phyloP scores from a whole-genome alignment of 2,329 filamentous ascomycete species.

The Orbilia ellipsospora region DNA sequence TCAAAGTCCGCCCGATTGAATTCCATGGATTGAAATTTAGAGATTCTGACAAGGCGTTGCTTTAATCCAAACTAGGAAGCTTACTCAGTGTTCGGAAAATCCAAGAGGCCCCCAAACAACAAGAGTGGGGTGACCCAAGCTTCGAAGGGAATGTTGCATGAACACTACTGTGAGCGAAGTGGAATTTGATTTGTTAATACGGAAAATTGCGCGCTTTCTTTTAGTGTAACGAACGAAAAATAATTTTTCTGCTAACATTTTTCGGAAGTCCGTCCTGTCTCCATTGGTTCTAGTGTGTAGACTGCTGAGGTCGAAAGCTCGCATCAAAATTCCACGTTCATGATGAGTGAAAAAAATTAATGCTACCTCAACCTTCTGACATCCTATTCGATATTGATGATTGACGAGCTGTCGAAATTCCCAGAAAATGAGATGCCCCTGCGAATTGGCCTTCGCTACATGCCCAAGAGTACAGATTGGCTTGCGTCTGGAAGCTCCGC shows the following conservation, averaged over 20 bases:
- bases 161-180: too few species aligned
- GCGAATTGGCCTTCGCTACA: constrained; percentile 23
- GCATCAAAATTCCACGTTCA: constrained; percentile 26
- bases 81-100: constrained; percentile 33
- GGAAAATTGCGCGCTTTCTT: neutral
- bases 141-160: too few species aligned
- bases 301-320: neutral
- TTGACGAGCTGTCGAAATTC: constrained; percentile 32
- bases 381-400: constrained; percentile 9
- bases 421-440: constrained; percentile 27
- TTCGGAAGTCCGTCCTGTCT: constrained; percentile 41
- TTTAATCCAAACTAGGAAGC: constrained; percentile 50
- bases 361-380: constrained; percentile 10
- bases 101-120: constrained; percentile 20
- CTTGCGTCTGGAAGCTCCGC: constrained; percentile 42
- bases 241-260: neutral
- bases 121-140: constrained; percentile 39
- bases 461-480: constrained; percentile 42
- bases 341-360: too few species aligned
- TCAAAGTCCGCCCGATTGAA: constrained; percentile 31
- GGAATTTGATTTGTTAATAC: constrained; percentile 5
- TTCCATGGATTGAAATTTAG: constrained; percentile 43
- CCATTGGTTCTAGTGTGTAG: constrained; percentile 31
- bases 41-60: constrained; percentile 18
- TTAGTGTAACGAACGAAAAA: constrained; percentile 45